Conservation (phyloP, 148 eudicot genomes). For the Camellia lanceoleosa region DNA sequence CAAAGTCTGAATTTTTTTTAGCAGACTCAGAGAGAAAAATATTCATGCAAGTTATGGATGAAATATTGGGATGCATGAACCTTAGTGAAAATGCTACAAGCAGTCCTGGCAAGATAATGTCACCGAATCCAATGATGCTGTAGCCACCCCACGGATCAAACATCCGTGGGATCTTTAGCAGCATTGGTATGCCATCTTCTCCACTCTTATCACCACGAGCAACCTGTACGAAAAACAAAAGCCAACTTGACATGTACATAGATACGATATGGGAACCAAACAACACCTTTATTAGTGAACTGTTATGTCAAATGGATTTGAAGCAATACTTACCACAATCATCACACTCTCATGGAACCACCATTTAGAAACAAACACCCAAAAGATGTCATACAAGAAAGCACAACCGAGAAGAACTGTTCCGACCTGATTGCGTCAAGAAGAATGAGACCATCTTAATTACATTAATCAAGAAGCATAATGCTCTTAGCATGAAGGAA, state of each 20-base stretch:
- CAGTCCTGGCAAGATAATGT: constrained; percentile 91
- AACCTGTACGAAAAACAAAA: constrained; percentile 48
- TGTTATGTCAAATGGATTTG: background rate
- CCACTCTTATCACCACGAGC: constrained; percentile 98
- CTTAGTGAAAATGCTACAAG: constrained; percentile 84
- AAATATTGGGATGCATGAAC: constrained; percentile 29
- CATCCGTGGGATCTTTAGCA: constrained; percentile 93
- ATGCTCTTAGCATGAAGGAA: background rate
- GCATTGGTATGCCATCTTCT: constrained; percentile 98
- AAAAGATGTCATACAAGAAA: constrained; percentile 91
- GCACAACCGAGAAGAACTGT: constrained; percentile 93
- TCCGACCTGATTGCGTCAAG: constrained; percentile 66
- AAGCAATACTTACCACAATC: constrained; percentile 79
- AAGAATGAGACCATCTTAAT: constrained; percentile 1
- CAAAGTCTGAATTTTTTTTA: too few species aligned
- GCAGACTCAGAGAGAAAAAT: background rate
- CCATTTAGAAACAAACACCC: constrained; percentile 90
- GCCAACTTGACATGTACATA: constrained; percentile 6
- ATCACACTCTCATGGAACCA: constrained; percentile 95
- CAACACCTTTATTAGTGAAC: background rate
- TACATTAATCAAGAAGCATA: background rate
- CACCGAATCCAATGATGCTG: constrained; percentile 99
- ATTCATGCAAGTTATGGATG: background rate
- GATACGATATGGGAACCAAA: background rate
- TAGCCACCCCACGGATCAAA: constrained; percentile 99